Percentiles rank a stretch among this genome's conserved stretches.
Evolutionary conservation across 2,329 filamentous ascomycete species (phyloP).

Genomic region (Hypoxylon sp.): DNA sequence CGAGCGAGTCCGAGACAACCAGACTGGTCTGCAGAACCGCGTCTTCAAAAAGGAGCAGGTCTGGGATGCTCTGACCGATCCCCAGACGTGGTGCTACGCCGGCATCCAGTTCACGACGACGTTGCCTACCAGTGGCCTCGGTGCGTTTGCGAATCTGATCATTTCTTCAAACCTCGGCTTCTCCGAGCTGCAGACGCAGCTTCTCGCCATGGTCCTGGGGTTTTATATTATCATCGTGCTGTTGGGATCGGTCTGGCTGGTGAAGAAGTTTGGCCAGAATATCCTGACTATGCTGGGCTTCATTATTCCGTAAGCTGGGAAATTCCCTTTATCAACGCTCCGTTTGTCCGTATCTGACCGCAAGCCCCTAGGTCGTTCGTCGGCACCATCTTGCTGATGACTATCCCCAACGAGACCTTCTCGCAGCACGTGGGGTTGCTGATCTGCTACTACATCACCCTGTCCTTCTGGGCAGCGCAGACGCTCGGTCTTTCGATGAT

Average conservation of each 20-base stretch:
- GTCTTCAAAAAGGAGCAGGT: slow-evolving; percentile 56
- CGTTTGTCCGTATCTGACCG: neutral
- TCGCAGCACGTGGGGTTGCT: slow-evolving; percentile 71
- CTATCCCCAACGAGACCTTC: slow-evolving; percentile 64
- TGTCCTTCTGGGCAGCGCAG: slow-evolving; percentile 80
- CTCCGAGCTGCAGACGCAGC: slow-evolving; percentile 70
- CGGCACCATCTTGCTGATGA: slow-evolving; percentile 77
- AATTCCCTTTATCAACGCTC: neutral
- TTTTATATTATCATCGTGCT: slow-evolving; percentile 77
- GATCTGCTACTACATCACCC: slow-evolving; percentile 77
- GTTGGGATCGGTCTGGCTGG: slow-evolving; percentile 70
- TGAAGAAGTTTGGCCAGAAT: slow-evolving; percentile 74
- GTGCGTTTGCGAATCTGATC: slow-evolving; percentile 77
- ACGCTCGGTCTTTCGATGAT: slow-evolving; percentile 72
- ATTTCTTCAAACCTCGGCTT: slow-evolving; percentile 73
- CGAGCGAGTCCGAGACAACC: slow-evolving; percentile 66
- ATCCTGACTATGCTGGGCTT: slow-evolving; percentile 70
- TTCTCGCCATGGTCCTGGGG: slow-evolving; percentile 78
- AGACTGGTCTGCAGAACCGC: slow-evolving; percentile 67
- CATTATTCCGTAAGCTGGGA: slow-evolving; percentile 65
- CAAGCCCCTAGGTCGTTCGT: slow-evolving; percentile 64
- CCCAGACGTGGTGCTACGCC: slow-evolving; percentile 71
- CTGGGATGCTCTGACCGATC: slow-evolving; percentile 65
- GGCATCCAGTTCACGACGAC: slow-evolving; percentile 75
- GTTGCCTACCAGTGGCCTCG: slow-evolving; percentile 75